phyloP scores from a whole-genome alignment of 805 yeast species.

The Saturnispora besseyi region DNA sequence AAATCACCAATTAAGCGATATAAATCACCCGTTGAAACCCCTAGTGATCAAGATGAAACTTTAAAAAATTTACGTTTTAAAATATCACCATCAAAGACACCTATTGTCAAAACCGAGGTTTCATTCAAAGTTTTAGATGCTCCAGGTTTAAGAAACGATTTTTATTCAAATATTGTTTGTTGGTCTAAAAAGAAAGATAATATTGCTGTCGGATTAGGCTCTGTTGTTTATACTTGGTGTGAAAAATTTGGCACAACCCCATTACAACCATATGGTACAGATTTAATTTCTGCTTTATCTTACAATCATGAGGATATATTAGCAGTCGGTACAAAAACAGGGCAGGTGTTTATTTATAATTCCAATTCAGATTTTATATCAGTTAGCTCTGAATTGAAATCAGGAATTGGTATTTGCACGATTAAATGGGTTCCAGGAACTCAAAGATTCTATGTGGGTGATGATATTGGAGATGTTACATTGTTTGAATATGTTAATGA shows the following conservation, averaged over 20 bases:
- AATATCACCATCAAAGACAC: constrained; percentile 3
- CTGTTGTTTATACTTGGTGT: constrained; percentile 55
- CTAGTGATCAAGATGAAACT: background rate
- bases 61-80: background rate
- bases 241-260: constrained; percentile 39
- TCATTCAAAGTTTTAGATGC: constrained; percentile 55
- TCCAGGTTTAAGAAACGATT: constrained; percentile 66
- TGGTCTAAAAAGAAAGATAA: constrained; percentile 50
- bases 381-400: constrained; percentile 18
- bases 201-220: constrained; percentile 60
- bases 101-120: constrained; percentile 28
- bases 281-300: constrained; percentile 46
- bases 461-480: constrained; percentile 51
- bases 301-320: constrained; percentile 42
- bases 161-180: constrained; percentile 63
- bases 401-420: constrained; percentile 42
- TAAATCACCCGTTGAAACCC: background rate
- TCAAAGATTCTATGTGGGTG: constrained; percentile 48
- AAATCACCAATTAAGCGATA: constrained; percentile 11
- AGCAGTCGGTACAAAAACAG: constrained; percentile 50
- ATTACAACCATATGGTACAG: constrained; percentile 32
- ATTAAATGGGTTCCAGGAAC: constrained; percentile 49
- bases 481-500: constrained; percentile 27
- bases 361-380: constrained; percentile 23
- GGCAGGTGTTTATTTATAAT: constrained; percentile 33